Evolutionary conservation across 2,329 filamentous ascomycete species (phyloP).

Genomic region (Microsporum canis): DNA sequence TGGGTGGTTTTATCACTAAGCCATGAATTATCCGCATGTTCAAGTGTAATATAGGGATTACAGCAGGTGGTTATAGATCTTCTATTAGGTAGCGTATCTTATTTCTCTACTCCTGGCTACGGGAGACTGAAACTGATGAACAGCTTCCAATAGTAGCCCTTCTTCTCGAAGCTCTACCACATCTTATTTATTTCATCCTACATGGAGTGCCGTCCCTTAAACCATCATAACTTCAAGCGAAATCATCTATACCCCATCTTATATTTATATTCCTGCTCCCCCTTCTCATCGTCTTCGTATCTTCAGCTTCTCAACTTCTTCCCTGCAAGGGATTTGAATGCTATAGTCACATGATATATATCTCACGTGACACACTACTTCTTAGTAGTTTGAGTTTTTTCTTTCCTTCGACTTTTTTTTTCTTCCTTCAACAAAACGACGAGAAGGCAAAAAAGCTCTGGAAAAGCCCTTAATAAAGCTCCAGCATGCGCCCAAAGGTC

Average conservation of each 20-base stretch:
- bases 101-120: no score
- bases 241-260: no score
- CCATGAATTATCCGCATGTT: neutral
- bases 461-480: neutral
- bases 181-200: no score
- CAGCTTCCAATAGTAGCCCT: no score
- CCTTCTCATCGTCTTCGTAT: neutral
- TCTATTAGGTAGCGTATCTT: neutral
- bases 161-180: no score
- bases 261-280: neutral
- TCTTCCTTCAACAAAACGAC: neutral
- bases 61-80: neutral
- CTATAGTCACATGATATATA: neutral
- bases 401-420: neutral
- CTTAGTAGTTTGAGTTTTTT: neutral
- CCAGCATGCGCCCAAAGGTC: constrained; percentile 15
- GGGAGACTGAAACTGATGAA: no score
- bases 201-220: no score
- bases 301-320: neutral
- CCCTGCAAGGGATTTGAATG: neutral
- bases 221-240: no score
- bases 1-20: neutral
- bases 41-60: neutral
- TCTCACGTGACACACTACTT: constrained; percentile 1
- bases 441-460: neutral